These are phyloP conservation scores for Nematodospora valgi DNA, from an alignment of 805 yeast species.

Conservation along the genomic window DNA sequence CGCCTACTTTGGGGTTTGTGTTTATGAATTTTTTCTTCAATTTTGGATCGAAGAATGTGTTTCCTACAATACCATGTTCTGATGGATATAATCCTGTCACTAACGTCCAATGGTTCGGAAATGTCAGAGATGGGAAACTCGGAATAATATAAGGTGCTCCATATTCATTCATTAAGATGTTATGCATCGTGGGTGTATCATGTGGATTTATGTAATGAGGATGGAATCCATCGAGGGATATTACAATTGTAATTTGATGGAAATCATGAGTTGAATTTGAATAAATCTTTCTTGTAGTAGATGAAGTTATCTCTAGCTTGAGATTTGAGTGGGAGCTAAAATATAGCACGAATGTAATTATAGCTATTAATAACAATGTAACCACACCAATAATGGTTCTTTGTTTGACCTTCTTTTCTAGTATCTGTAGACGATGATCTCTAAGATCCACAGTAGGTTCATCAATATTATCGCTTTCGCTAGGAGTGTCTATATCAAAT, in stretches of 20 bases:
- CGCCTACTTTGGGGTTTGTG: slow-evolving; percentile 51
- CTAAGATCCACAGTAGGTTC: slow-evolving; percentile 13
- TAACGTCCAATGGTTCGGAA: slow-evolving; percentile 90
- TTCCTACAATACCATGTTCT: slow-evolving; percentile 84
- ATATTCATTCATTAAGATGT: slow-evolving; percentile 47
- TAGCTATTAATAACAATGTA: slow-evolving; percentile 1
- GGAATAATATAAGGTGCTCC: slow-evolving; percentile 86
- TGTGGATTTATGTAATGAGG: slow-evolving; percentile 73
- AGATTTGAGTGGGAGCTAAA: background rate
- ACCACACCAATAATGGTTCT: slow-evolving; percentile 13
- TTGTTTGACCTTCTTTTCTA: slow-evolving; percentile 20
- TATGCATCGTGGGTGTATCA: slow-evolving; percentile 69
- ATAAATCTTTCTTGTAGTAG: slow-evolving; percentile 11
- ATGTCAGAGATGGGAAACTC: slow-evolving; percentile 83
- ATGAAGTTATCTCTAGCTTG: too few species aligned
- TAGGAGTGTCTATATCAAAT: slow-evolving; percentile 10
- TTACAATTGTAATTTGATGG: slow-evolving; percentile 73
- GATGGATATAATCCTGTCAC: slow-evolving; percentile 83
- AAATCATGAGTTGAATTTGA: slow-evolving; percentile 67
- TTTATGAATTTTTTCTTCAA: slow-evolving; percentile 57
- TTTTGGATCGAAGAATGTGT: slow-evolving; percentile 68
- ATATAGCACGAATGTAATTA: slow-evolving; percentile 7
- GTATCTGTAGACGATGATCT: slow-evolving; percentile 22
- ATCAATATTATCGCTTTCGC: slow-evolving; percentile 2
- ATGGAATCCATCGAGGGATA: slow-evolving; percentile 87